Base-by-base conservation (phyloP, 495 filamentous ascomycete species). In the Xylaria acuta region DNA sequence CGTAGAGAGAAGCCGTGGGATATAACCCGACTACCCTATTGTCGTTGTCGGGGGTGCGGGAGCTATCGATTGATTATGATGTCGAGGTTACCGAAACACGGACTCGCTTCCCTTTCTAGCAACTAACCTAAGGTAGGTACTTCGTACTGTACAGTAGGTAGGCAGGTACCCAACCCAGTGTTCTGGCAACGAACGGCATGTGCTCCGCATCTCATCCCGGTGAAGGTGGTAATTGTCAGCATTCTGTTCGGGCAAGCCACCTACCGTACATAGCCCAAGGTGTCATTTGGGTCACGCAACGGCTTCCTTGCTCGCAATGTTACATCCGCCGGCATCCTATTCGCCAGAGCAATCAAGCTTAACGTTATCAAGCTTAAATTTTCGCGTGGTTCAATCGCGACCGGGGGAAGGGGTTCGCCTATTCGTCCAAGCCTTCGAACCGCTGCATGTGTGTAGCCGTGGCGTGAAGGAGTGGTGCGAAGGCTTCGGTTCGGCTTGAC, bases 331-430 rank as follows among this genome's bases (percentile, higher is more conserved):
- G 30, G 14, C 22, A 67, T 67, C 65, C 65, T 67, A 67, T 67
- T 67, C 65, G 65, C 65, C 56, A 54, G 16, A 51, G 43, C 49
- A 41, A 54, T 65, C 63, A 65, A 47, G 40, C 63, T 65, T 65
- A 65, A 65, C 27, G 63, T 47, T 65, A 47, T 67, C 65, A 67
- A 67, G 65, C 65, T 67, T 67, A 67, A 54, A 54, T 67, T 54
- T 67, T 67, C 65, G 65, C 65, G 65, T 67, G 65, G 45, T 41
- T n/a, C 36, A 16, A 56, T n/a, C 45, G 43, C 30, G 43, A 66
- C 27, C 20, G 3, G 45, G 43, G 43, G 22, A 14, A 67, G 36
- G 27, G 4, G 64, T 3, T 40, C 45, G 32, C 60, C 38, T 43
- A 64, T 64, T 64, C 60, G 60, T 8, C 38, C 60, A 7, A 64